Conservation (phyloP, 2,329 filamentous ascomycete genomes). For the Apiospora phragmitis region DNA sequence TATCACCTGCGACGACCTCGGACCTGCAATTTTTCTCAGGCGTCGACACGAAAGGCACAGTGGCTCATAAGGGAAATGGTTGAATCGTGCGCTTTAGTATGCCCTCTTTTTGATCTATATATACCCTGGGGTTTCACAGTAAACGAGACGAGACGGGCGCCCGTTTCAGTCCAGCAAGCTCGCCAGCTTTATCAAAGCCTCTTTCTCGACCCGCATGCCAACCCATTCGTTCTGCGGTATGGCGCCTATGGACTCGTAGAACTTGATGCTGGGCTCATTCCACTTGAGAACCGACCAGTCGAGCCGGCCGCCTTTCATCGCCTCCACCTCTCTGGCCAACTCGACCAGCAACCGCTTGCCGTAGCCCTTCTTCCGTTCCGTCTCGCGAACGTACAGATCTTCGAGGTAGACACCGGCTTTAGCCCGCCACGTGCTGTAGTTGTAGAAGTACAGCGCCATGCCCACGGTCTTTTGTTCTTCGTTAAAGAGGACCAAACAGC, state of each 20-base stretch:
- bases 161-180: slow-evolving; percentile 36
- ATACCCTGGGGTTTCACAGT: neutral
- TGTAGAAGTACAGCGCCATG: slow-evolving; percentile 93
- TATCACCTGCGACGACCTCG: slow-evolving; percentile 31
- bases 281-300: slow-evolving; percentile 93
- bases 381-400: slow-evolving; percentile 79
- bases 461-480: slow-evolving; percentile 56
- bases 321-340: slow-evolving; percentile 76
- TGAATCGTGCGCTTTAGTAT: neutral
- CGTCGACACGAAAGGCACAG: slow-evolving; percentile 21
- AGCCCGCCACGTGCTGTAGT: slow-evolving; percentile 92
- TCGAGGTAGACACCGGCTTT: slow-evolving; percentile 88
- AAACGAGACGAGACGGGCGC: neutral
- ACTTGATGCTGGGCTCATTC: slow-evolving; percentile 88
- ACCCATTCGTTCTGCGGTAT: slow-evolving; percentile 70
- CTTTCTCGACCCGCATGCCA: slow-evolving; percentile 71
- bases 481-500: slow-evolving; percentile 69
- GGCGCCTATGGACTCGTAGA: slow-evolving; percentile 76
- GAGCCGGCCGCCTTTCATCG: slow-evolving; percentile 71
- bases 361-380: slow-evolving; percentile 74
- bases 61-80: neutral
- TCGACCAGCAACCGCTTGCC: slow-evolving; percentile 73
- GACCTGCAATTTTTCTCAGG: slow-evolving; percentile 51
- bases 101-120: neutral
- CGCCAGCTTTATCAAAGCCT: slow-evolving; percentile 62